Evolutionary conservation across 169 alveolate species (phyloP).

Genomic region (Plasmodium ovale): DNA sequence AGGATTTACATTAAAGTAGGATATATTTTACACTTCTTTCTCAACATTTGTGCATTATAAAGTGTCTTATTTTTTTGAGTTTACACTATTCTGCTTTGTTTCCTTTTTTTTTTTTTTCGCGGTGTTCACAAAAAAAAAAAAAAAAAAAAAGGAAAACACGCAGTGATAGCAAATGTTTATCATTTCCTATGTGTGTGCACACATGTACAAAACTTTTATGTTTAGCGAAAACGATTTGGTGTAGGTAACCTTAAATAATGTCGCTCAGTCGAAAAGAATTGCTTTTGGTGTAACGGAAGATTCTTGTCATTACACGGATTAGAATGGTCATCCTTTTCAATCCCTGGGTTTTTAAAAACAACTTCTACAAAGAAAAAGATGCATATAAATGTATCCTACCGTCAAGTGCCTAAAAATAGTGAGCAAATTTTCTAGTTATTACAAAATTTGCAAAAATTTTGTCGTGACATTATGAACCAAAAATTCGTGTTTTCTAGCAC

Average conservation of each 20-base stretch:
- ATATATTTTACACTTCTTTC: not conserved
- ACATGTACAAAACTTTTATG: not conserved
- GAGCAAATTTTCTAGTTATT: too few species aligned
- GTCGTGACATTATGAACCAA: too few species aligned
- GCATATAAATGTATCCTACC: too few species aligned
- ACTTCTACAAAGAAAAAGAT: slow-evolving; percentile 20
- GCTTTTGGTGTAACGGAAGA: not conserved
- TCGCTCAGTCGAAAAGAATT: not conserved
- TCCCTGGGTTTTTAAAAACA: slow-evolving; percentile 35
- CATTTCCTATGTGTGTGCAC: not conserved
- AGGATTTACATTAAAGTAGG: not conserved
- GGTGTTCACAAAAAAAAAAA: not conserved
- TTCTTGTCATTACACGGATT: not conserved
- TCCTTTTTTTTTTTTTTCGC: not conserved
- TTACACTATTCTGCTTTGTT: too few species aligned
- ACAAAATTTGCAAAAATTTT: too few species aligned
- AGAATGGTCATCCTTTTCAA: not conserved
- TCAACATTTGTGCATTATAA: not conserved
- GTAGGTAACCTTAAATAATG: slow-evolving; percentile 17
- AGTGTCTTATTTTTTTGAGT: not conserved
- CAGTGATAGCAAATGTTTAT: too few species aligned
- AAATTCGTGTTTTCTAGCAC: too few species aligned
- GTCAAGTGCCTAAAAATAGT: too few species aligned
- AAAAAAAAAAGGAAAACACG: too few species aligned
- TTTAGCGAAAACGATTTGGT: not conserved